A percentile compares a stretch with the other conserved stretches of the same genome.
Conservation (phyloP, 805 yeast genomes). For the Zygosaccharomyces pseudorouxii region DNA sequence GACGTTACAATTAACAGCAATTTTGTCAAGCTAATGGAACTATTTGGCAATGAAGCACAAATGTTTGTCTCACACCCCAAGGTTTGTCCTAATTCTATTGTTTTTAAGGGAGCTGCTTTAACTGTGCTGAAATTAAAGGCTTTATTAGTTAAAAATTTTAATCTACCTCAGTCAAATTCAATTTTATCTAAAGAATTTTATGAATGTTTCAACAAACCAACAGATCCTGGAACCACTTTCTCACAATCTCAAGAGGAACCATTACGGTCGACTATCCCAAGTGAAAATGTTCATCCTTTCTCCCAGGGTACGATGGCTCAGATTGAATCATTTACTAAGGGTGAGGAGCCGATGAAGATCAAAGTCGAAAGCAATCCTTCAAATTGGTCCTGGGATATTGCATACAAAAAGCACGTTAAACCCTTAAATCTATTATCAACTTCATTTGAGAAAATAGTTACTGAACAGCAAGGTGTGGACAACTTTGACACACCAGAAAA, state of each 20-base stretch:
- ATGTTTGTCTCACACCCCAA: constrained; percentile 74
- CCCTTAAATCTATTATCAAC: constrained; percentile 27
- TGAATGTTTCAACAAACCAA: constrained; percentile 27
- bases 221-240: constrained; percentile 30
- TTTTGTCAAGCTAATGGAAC: constrained; percentile 47
- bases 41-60: constrained; percentile 42
- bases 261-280: constrained; percentile 12
- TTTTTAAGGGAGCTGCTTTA: constrained; percentile 52
- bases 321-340: constrained; percentile 24
- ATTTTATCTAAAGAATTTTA: constrained; percentile 31
- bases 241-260: constrained; percentile 23
- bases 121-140: constrained; percentile 54
- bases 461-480: constrained; percentile 29
- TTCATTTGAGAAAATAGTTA: constrained; percentile 26
- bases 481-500: constrained; percentile 33
- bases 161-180: constrained; percentile 36
- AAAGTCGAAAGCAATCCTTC: constrained; percentile 7
- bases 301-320: constrained; percentile 16
- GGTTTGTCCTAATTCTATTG: constrained; percentile 56
- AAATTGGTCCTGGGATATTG: constrained; percentile 25
- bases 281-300: constrained; percentile 26
- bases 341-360: constrained; percentile 12
- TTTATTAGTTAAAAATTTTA: constrained; percentile 41
- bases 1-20: constrained; percentile 43
- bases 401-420: constrained; percentile 27